phyloP scores from a whole-genome alignment of 805 yeast genomes.

The Yarrowia sp. region DNA sequence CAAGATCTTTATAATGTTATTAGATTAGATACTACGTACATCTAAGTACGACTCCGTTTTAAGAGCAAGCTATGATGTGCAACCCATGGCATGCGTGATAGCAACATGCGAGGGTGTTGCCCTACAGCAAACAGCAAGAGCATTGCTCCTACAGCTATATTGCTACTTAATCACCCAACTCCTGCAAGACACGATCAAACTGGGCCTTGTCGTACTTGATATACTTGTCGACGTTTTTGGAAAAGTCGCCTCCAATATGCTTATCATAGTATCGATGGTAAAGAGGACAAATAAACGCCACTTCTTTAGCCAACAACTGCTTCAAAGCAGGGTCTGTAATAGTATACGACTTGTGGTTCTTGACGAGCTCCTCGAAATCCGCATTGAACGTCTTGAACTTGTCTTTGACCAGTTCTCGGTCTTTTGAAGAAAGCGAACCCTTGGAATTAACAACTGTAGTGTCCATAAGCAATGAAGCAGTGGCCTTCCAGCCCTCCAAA shows the following conservation, averaged over 20 bases:
- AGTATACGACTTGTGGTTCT: constrained; percentile 60
- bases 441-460: constrained; percentile 65
- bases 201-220: constrained; percentile 55
- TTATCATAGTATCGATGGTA: constrained; percentile 83
- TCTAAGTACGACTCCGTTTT: too few species aligned
- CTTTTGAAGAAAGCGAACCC: constrained; percentile 56
- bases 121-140: too few species aligned
- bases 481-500: constrained; percentile 70
- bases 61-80: too few species aligned
- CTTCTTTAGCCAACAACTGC: constrained; percentile 64
- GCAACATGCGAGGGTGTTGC: too few species aligned
- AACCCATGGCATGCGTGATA: too few species aligned
- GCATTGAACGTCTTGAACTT: constrained; percentile 78
- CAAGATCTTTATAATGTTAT: too few species aligned
- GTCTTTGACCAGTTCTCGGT: constrained; percentile 78
- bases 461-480: constrained; percentile 75
- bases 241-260: constrained; percentile 63
- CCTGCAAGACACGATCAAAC: constrained; percentile 43
- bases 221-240: constrained; percentile 68
- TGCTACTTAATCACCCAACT: constrained; percentile 35
- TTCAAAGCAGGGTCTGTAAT: constrained; percentile 67
- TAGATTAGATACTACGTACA: too few species aligned
- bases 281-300: constrained; percentile 71
- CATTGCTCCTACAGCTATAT: too few species aligned
- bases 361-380: constrained; percentile 74